Conservation (phyloP, 2,329 filamentous ascomycete genomes). For the Atkinsonella texensis region DNA sequence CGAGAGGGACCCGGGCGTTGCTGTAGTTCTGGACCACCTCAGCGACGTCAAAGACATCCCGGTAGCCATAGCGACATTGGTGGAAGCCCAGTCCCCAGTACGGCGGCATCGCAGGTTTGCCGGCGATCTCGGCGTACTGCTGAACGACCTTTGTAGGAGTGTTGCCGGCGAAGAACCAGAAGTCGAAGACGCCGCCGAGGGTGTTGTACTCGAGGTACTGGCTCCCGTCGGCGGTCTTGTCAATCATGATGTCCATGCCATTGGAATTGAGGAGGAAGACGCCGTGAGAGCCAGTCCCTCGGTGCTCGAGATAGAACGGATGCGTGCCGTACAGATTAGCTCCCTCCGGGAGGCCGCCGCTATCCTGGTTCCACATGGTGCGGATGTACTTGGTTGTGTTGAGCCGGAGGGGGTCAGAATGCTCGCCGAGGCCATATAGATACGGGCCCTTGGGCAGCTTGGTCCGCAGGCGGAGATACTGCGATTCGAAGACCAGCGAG, state of each 20-base stretch:
- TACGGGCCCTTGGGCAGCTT: conserved; percentile 55
- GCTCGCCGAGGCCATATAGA: conserved; percentile 70
- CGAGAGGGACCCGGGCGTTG: conserved; percentile 52
- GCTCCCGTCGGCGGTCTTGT: conserved; percentile 40
- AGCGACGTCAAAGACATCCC: conserved; percentile 56
- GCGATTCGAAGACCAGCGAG: conserved; percentile 61
- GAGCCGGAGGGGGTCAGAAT: conserved; percentile 58
- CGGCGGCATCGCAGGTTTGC: conserved; percentile 65
- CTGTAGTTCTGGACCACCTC: conserved; percentile 57
- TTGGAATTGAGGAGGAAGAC: conserved; percentile 69
- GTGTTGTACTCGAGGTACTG: conserved; percentile 75
- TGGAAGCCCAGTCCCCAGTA: conserved; percentile 77
- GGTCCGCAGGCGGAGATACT: conserved; percentile 64
- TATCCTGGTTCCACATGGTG: conserved; percentile 60
- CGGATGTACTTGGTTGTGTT: conserved; percentile 50
- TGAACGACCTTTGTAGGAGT: conserved; percentile 55
- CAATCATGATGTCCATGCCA: conserved; percentile 62
- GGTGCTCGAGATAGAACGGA: conserved; percentile 60
- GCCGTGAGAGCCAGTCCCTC: conserved; percentile 45
- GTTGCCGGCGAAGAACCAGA: conserved; percentile 70
- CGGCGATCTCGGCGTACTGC: conserved; percentile 56
- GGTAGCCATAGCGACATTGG: conserved; percentile 74
- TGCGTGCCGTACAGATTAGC: conserved; percentile 66
- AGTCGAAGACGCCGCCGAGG: conserved; percentile 64
- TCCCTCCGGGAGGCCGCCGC: conserved; percentile 48